phyloP scores from a whole-genome alignment of 495 filamentous ascomycete genomes.

The Trichoderma reesei region DNA sequence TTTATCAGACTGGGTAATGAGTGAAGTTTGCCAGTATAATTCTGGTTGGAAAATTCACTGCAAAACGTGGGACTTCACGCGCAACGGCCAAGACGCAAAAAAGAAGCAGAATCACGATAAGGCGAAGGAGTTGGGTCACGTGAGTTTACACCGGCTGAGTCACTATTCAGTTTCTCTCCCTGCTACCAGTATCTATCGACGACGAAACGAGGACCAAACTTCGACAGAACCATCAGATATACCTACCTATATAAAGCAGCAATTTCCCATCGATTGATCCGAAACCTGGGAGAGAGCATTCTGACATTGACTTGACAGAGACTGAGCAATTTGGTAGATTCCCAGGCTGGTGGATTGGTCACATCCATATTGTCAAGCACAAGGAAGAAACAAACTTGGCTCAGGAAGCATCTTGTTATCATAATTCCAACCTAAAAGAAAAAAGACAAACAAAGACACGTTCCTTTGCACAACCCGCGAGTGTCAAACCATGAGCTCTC shows the following conservation, averaged over 20 bases:
- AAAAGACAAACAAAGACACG: not conserved
- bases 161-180: not conserved
- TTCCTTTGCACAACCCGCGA: constrained; percentile 1
- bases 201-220: not conserved
- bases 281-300: not conserved
- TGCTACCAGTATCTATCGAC: not conserved
- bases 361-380: not conserved
- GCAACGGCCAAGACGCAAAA: too few relatives aligned
- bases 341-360: not conserved
- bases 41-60: too few relatives aligned
- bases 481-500: not conserved
- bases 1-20: too few relatives aligned
- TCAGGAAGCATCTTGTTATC: not conserved
- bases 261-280: too few relatives aligned
- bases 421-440: not conserved
- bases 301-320: not conserved
- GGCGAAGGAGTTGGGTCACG: not conserved
- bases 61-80: too few relatives aligned
- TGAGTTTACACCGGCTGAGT: not conserved
- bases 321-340: not conserved
- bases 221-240: too few relatives aligned
- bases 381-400: not conserved
- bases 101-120: too few relatives aligned
- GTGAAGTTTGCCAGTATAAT: too few relatives aligned
- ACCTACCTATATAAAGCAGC: too few relatives aligned